These are phyloP conservation scores for Myxozyma lipomycoides DNA, from an alignment of 805 yeast genomes.

Conservation along the genomic window DNA sequence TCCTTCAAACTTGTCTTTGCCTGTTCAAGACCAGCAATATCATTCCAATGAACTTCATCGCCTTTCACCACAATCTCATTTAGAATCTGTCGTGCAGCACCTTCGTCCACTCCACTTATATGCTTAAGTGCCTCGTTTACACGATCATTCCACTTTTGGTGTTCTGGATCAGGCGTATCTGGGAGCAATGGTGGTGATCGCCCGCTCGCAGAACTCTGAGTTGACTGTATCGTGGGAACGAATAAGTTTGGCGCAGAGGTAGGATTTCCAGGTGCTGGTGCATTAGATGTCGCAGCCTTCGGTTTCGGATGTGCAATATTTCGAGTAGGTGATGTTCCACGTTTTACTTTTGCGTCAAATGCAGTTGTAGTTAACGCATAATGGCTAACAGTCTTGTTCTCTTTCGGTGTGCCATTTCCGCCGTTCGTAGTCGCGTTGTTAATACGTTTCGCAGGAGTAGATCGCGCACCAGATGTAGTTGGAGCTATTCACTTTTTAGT, in stretches of 20 bases:
- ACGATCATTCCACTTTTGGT: constrained; percentile 22
- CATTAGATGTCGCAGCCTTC: not conserved
- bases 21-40: constrained; percentile 85
- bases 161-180: constrained; percentile 24
- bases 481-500: not conserved
- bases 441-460: not conserved
- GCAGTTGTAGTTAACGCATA: constrained; percentile 1
- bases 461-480: not conserved
- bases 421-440: not conserved
- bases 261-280: not conserved
- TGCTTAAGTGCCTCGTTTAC: constrained; percentile 35
- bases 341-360: not conserved
- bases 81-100: constrained; percentile 76
- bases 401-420: constrained; percentile 1
- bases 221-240: not conserved
- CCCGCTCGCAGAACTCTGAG: not conserved
- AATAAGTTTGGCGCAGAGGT: not conserved
- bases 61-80: constrained; percentile 86
- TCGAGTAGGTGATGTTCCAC: not conserved
- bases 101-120: constrained; percentile 66
- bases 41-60: constrained; percentile 91
- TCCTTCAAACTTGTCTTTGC: constrained; percentile 89
- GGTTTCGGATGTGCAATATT: not conserved
- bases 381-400: not conserved
- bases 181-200: constrained; percentile 11